Percentiles rank a stretch among this genome's conserved stretches.
phyloP scores from a whole-genome alignment of 2,329 filamentous ascomycete genomes.

The Zopfia rhizophila region DNA sequence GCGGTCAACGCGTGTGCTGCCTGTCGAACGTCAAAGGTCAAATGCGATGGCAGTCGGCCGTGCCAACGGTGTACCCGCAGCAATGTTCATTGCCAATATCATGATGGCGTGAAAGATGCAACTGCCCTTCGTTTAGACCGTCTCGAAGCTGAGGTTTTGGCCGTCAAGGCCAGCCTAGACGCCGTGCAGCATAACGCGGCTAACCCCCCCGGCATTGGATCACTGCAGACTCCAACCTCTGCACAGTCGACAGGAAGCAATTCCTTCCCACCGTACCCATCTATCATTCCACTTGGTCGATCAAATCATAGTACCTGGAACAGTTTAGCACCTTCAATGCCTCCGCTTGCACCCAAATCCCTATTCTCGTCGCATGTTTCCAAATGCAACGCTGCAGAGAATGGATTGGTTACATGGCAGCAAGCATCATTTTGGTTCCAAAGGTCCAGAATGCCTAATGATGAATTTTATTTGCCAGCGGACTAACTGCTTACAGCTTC shows the following conservation, averaged over 20 bases:
- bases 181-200: constrained; percentile 12
- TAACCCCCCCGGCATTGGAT: constrained; percentile 4
- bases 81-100: constrained; percentile 35
- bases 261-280: constrained; percentile 3
- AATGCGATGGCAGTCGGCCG: constrained; percentile 43
- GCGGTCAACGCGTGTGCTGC: constrained; percentile 44
- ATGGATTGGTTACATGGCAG: constrained; percentile 36
- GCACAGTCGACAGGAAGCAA: constrained; percentile 6
- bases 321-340: background rate
- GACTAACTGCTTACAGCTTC: constrained; percentile 32
- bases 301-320: constrained; percentile 4
- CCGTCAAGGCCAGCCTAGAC: constrained; percentile 21
- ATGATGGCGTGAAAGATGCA: constrained; percentile 37
- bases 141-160: constrained; percentile 36
- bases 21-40: constrained; percentile 46
- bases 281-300: background rate
- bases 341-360: too few relatives aligned
- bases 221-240: constrained; percentile 4
- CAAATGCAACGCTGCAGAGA: constrained; percentile 35
- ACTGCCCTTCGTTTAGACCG: constrained; percentile 36
- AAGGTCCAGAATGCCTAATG: constrained; percentile 21
- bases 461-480: background rate
- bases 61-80: constrained; percentile 44
- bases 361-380: too few relatives aligned
- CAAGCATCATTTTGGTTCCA: constrained; percentile 39